A percentile compares a stretch with the other conserved stretches of the same genome.
Conservation (phyloP, 2,329 filamentous ascomycete genomes). For the Pseudopyricularia cyperi region DNA sequence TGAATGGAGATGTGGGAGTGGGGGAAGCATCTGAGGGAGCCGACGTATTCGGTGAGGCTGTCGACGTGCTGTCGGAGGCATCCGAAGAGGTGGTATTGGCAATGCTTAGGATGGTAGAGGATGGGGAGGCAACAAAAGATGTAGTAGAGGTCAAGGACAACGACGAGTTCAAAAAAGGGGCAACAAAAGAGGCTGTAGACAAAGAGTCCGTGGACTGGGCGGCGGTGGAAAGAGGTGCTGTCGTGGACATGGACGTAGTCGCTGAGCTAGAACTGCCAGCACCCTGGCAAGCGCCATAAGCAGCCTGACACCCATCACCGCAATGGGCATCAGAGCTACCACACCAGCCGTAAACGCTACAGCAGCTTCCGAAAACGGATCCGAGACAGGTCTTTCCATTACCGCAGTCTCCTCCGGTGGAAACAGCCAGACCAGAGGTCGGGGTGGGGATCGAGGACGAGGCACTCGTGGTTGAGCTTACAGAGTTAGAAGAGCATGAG, state of each 20-base stretch:
- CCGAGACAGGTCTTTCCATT: constrained; percentile 2
- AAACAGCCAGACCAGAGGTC: neutral
- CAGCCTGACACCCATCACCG: constrained; percentile 5
- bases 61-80: too few relatives aligned
- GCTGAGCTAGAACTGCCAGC: neutral
- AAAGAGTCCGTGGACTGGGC: neutral
- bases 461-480: neutral
- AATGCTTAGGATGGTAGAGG: neutral
- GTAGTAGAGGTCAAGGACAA: neutral
- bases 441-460: neutral
- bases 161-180: neutral
- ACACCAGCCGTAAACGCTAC: constrained; percentile 2
- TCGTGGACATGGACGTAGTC: neutral
- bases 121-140: neutral
- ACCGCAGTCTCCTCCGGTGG: constrained; percentile 4
- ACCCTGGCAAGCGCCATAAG: neutral
- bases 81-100: neutral
- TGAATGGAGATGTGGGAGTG: too few relatives aligned
- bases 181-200: neutral
- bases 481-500: neutral
- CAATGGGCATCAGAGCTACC: constrained; percentile 5
- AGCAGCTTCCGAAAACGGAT: neutral
- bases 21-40: too few relatives aligned
- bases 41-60: too few relatives aligned
- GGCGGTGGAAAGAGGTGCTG: neutral